Conservation (phyloP, 2,329 filamentous ascomycete species). For the Rhexocercosporidium sp. region DNA sequence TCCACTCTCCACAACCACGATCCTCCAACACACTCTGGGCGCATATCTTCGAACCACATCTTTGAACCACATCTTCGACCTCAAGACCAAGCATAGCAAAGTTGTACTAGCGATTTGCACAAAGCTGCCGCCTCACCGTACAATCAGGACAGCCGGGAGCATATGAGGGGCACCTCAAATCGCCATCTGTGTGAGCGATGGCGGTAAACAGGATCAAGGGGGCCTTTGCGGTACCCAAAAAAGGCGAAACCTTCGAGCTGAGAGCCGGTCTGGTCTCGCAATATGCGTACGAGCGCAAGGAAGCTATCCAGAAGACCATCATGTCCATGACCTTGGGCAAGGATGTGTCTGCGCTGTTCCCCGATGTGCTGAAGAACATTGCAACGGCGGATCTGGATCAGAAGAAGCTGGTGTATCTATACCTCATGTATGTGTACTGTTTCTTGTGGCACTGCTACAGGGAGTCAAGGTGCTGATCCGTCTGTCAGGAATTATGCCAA, state of each 20-base stretch:
- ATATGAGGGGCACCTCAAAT: slow-evolving; percentile 46
- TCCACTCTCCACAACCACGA: slow-evolving; percentile 19
- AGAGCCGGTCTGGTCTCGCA: slow-evolving; percentile 95
- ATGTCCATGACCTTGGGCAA: slow-evolving; percentile 99
- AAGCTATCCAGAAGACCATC: slow-evolving; percentile 99
- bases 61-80: background rate
- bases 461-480: slow-evolving; percentile 20
- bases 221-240: slow-evolving; percentile 89
- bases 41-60: background rate
- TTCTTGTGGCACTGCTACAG: background rate
- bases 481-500: slow-evolving; percentile 92
- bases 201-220: slow-evolving; percentile 95
- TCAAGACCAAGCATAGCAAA: background rate
- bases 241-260: slow-evolving; percentile 98
- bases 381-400: slow-evolving; percentile 93
- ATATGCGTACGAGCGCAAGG: slow-evolving; percentile 98
- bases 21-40: slow-evolving; percentile 16
- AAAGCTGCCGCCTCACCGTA: slow-evolving; percentile 33
- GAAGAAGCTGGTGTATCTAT: slow-evolving; percentile 99
- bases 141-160: slow-evolving; percentile 34
- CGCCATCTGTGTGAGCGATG: slow-evolving; percentile 61
- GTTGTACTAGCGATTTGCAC: slow-evolving; percentile 20
- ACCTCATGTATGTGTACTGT: slow-evolving; percentile 74
- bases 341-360: slow-evolving; percentile 95
- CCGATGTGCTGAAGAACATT: slow-evolving; percentile 98